Evolutionary conservation across 371 early-diverging fungal genomes (phyloP).

Genomic region (Lichtheimia hyalospora): DNA sequence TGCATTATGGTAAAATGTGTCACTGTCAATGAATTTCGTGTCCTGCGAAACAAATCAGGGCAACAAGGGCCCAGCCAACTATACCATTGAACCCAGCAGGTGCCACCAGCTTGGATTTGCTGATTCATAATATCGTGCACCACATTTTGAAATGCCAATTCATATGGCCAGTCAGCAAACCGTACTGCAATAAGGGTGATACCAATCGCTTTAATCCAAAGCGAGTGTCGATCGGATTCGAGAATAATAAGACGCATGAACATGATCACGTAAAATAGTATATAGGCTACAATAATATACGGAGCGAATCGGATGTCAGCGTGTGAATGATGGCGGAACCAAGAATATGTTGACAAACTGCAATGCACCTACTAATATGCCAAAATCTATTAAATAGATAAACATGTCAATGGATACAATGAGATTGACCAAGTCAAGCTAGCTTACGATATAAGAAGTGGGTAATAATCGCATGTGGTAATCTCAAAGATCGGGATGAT

Average conservation of each 20-base stretch:
- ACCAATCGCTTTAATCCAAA: conserved; percentile 38
- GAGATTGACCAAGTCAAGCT: not conserved
- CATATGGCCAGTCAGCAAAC: conserved; percentile 50
- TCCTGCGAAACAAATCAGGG: not conserved
- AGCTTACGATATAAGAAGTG: conserved; percentile 46
- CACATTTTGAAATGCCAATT: conserved; percentile 29
- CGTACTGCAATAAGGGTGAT: conserved; percentile 30
- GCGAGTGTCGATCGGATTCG: conserved; percentile 31
- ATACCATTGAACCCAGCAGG: conserved; percentile 37
- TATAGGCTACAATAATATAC: conserved; percentile 23
- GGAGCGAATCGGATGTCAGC: not conserved
- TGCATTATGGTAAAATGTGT: conserved; percentile 1
- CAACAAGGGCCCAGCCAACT: not conserved
- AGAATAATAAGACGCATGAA: conserved; percentile 38
- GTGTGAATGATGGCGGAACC: not conserved
- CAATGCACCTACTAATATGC: conserved; percentile 20
- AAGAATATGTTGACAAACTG: not conserved
- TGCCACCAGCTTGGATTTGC: conserved; percentile 25
- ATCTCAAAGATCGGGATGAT: conserved; percentile 48
- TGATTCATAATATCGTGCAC: conserved; percentile 25
- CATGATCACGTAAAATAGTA: conserved; percentile 40
- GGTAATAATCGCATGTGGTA: conserved; percentile 37
- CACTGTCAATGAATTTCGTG: not conserved
- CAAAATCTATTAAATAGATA: conserved; percentile 20
- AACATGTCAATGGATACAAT: not conserved